Percentiles rank a stretch among this genome's conserved stretches.
These are phyloP conservation scores for Penicillium sp. DNA, from an alignment of 2,329 filamentous ascomycete genomes.

Conservation along the genomic window DNA sequence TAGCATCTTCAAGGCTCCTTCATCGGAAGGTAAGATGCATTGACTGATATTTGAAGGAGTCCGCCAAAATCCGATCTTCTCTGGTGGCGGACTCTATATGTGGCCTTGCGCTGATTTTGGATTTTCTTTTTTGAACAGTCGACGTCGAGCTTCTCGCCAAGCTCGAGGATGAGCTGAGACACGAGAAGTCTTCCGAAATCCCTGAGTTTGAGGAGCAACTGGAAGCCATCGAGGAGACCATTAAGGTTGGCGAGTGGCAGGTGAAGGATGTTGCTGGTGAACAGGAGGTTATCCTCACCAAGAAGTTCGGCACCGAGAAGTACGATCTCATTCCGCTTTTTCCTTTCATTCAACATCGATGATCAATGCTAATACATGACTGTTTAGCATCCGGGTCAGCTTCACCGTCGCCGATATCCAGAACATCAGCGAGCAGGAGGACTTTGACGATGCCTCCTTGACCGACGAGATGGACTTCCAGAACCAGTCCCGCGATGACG, in stretches of 20 bases:
- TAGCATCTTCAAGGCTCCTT: constrained; percentile 39
- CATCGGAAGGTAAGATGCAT: constrained; percentile 44
- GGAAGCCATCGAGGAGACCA: constrained; percentile 86
- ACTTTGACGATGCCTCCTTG: constrained; percentile 56
- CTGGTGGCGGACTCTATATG: background rate
- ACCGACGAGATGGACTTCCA: constrained; percentile 58
- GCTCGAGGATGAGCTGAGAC: constrained; percentile 76
- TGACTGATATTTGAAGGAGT: background rate
- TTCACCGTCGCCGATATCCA: constrained; percentile 84
- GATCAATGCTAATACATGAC: background rate
- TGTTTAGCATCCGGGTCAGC: constrained; percentile 66
- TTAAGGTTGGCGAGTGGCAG: constrained; percentile 81
- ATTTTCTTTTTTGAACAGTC: constrained; percentile 35
- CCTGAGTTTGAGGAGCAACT: constrained; percentile 72
- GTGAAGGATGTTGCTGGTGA: constrained; percentile 74
- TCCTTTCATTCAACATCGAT: background rate
- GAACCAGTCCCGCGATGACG: constrained; percentile 49
- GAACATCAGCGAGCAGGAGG: constrained; percentile 58
- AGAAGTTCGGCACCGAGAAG: constrained; percentile 85
- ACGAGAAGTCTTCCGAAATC: constrained; percentile 78
- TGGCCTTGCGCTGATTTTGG: constrained; percentile 4
- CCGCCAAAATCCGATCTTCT: background rate
- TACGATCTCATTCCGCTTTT: constrained; percentile 42
- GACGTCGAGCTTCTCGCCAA: constrained; percentile 83
- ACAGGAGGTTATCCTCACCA: constrained; percentile 82